phyloP scores from a whole-genome alignment of 768 basidiomycete genomes.

The Agaricus sinodeliciosus region DNA sequence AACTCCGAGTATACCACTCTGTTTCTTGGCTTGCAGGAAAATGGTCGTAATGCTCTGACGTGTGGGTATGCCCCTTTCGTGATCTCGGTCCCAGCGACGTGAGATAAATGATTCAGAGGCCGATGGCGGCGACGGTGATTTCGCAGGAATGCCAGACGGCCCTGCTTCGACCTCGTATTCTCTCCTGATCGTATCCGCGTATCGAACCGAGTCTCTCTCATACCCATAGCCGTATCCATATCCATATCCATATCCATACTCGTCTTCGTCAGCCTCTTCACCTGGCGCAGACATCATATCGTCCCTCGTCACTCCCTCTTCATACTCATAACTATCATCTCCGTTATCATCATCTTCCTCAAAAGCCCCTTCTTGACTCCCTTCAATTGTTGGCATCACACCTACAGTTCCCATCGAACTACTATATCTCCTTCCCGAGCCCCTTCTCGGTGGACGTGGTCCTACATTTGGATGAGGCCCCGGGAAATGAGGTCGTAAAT shows the following conservation, averaged over 20 bases:
- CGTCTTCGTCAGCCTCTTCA: conserved; percentile 24
- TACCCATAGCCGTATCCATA: conserved; percentile 5
- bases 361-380: conserved; percentile 29
- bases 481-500: conserved; percentile 49
- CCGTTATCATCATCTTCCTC: conserved; percentile 13
- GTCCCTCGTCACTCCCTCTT: conserved; percentile 14
- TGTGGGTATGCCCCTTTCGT: conserved; percentile 9
- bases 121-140: conserved; percentile 18
- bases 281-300: conserved; percentile 16
- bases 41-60: conserved; percentile 18
- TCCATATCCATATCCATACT: conserved; percentile 24
- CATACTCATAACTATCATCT: conserved; percentile 16
- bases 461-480: conserved; percentile 28
- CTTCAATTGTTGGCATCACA: conserved; percentile 35
- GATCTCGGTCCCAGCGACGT: conserved; percentile 43
- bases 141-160: background rate
- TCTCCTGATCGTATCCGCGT: conserved; percentile 1
- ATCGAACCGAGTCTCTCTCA: conserved; percentile 6
- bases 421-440: conserved; percentile 13
- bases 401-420: conserved; percentile 10
- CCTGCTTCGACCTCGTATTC: conserved; percentile 1
- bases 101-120: conserved; percentile 46
- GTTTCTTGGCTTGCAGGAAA: conserved; percentile 28
- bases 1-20: conserved; percentile 10
- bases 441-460: conserved; percentile 14